These are phyloP conservation scores for Fusarium nelsonii DNA, from an alignment of 2,329 filamentous ascomycete species.

Conservation along the genomic window DNA sequence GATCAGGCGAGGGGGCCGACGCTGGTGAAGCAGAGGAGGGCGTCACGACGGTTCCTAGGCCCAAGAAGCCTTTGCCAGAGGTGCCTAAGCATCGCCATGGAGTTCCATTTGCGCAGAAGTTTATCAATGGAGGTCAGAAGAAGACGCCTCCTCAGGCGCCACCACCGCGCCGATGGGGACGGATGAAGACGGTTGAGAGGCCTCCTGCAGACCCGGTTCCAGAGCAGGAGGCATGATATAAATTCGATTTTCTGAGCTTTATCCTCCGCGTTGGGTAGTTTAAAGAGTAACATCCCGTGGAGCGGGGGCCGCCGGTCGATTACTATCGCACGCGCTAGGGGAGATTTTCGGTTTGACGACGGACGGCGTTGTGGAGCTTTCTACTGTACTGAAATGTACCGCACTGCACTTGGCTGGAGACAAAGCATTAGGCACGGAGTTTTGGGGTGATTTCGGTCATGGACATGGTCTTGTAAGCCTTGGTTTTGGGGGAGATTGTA, in stretches of 20 bases:
- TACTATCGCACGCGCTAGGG: slow-evolving; percentile 11
- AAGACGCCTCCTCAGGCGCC: slow-evolving; percentile 61
- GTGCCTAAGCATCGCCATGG: slow-evolving; percentile 70
- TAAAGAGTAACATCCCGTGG: slow-evolving; percentile 12
- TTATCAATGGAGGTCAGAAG: slow-evolving; percentile 51
- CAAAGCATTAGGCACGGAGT: slow-evolving; percentile 41
- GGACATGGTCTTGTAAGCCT: slow-evolving; percentile 5
- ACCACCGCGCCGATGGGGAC: slow-evolving; percentile 60
- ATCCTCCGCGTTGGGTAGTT: slow-evolving; percentile 7
- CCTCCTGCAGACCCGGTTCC: slow-evolving; percentile 48
- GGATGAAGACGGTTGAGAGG: slow-evolving; percentile 54
- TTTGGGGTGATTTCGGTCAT: slow-evolving; percentile 23
- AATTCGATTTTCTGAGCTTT: not conserved
- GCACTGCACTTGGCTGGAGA: slow-evolving; percentile 29
- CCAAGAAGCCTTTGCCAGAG: slow-evolving; percentile 64
- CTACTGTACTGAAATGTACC: slow-evolving; percentile 8
- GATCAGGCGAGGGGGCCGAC: slow-evolving; percentile 54
- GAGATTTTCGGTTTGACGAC: slow-evolving; percentile 28
- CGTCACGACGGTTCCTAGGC: slow-evolving; percentile 46
- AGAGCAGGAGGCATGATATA: slow-evolving; percentile 29
- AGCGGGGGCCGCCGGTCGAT: slow-evolving; percentile 17
- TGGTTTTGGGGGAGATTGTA: slow-evolving; percentile 26
- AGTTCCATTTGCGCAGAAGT: slow-evolving; percentile 56
- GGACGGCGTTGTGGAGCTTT: slow-evolving; percentile 44
- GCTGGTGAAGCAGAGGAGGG: slow-evolving; percentile 41